These are phyloP conservation scores for Russula abietina DNA, from an alignment of 768 basidiomycete genomes.

Conservation along the genomic window DNA sequence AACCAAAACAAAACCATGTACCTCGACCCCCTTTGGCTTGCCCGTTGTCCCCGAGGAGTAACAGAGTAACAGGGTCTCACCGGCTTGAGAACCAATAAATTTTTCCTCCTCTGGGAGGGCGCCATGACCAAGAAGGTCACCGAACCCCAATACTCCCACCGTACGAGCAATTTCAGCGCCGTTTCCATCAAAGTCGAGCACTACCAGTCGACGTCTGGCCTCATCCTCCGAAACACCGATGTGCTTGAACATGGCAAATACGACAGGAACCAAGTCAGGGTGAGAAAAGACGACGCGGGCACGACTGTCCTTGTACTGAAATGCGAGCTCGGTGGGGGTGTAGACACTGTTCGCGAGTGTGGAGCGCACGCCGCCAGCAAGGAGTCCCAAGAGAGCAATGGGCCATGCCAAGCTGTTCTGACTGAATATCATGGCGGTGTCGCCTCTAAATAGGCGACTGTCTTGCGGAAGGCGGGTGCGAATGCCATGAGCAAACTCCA, in stretches of 20 bases:
- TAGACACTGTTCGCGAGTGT: slow-evolving; percentile 74
- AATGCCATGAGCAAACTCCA: slow-evolving; percentile 56
- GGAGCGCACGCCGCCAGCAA: slow-evolving; percentile 61
- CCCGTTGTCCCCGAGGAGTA: slow-evolving; percentile 71
- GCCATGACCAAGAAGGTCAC: slow-evolving; percentile 45
- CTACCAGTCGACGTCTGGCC: slow-evolving; percentile 48
- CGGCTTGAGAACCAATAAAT: slow-evolving; percentile 44
- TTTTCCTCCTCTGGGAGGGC: slow-evolving; percentile 46
- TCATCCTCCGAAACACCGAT: slow-evolving; percentile 44
- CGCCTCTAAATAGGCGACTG: slow-evolving; percentile 40
- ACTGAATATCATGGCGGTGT: slow-evolving; percentile 59
- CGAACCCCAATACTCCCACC: slow-evolving; percentile 36
- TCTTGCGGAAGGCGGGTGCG: slow-evolving; percentile 30
- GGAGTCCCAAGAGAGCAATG: slow-evolving; percentile 39
- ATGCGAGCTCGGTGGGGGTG: slow-evolving; percentile 58
- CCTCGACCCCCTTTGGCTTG: slow-evolving; percentile 63
- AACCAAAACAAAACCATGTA: slow-evolving; percentile 13
- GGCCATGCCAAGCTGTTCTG: slow-evolving; percentile 61
- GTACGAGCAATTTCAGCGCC: slow-evolving; percentile 24
- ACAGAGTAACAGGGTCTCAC: slow-evolving; percentile 61
- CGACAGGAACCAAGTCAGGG: slow-evolving; percentile 53
- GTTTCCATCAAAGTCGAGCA: slow-evolving; percentile 36
- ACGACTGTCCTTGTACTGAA: slow-evolving; percentile 64
- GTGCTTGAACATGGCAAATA: slow-evolving; percentile 49
- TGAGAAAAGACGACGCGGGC: slow-evolving; percentile 59